Evolutionary conservation across 2,329 filamentous ascomycete genomes (phyloP), one percentile per base, ranked within the genome.

Genomic region (Nannizziopsis arthrosporioides): DNA sequence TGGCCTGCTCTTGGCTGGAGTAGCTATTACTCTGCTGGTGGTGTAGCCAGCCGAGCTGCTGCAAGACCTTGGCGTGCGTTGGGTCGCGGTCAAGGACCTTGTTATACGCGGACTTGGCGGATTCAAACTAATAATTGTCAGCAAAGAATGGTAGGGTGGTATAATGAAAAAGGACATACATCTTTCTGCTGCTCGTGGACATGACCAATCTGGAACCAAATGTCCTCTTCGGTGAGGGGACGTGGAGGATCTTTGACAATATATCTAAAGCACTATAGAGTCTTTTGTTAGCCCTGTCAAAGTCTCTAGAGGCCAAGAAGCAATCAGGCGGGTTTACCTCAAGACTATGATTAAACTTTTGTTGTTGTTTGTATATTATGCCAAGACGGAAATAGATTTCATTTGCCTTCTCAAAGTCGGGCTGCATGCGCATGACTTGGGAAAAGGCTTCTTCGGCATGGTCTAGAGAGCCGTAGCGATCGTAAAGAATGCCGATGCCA

Each of bases 291-390:
- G 42, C 22, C 14, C 8, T 4, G 10, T 5, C 22, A 9, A 30
- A 31, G 39, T 49, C 35, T 37, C 14, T n/a, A n/a, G n/a, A n/a
- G n/a, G n/a, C n/a, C n/a, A n/a, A n/a, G n/a, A n/a, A n/a, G 18
- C 14, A 45, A 12, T 42, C 18, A 43, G 22, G 51, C 64, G 58
- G 40, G 65, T 73, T 59, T 73, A 94, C 89, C 69, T 96, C 92
- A 40, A 96, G 73, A 73, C 89, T 95, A 62, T 93, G 84, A 45
- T 75, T 74, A 64, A 89, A 98, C 65, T 96, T 96, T 53, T 89
- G 83, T 63, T 96, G 92, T 61, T 96, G 90, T 66, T 98, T 98
- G 73, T 96, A 96, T 56, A 98, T 96, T 71, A 98, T 98, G n/a
- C 92, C 92, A 7, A 98, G 77, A 22, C 92, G 81, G 69, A 98